Conservation (phyloP, 306 rosid genomes). For the Fagus sylvatica region DNA sequence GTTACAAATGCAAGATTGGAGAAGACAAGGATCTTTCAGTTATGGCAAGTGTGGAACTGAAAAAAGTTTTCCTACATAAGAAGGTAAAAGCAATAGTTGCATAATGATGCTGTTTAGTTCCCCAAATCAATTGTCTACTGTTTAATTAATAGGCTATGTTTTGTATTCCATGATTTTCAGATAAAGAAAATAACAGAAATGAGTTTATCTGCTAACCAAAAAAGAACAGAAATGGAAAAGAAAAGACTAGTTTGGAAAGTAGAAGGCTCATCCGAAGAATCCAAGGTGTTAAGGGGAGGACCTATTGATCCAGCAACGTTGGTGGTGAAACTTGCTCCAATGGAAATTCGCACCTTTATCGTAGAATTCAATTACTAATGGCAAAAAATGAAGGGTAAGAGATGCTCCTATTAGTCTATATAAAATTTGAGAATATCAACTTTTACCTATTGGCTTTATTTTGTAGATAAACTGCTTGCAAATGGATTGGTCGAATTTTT, state of each 20-base stretch:
- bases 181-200: conserved; percentile 49
- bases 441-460: neutral
- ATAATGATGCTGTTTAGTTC: neutral
- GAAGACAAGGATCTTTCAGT: conserved; percentile 63
- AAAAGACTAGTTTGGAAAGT: conserved; percentile 71
- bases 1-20: conserved; percentile 46
- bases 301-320: conserved; percentile 60
- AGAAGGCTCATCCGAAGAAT: conserved; percentile 42
- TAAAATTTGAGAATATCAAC: neutral
- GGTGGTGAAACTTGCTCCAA: conserved; percentile 59
- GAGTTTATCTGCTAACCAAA: conserved; percentile 79
- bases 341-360: conserved; percentile 66
- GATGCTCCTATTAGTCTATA: neutral
- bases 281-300: conserved; percentile 50
- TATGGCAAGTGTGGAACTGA: conserved; percentile 58
- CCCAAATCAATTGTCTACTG: neutral
- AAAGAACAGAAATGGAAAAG: conserved; percentile 69
- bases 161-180: conserved; percentile 33
- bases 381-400: neutral
- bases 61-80: conserved; percentile 56
- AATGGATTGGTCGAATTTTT: neutral
- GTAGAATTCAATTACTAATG: conserved; percentile 29
- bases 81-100: conserved; percentile 42
- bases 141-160: neutral
- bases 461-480: neutral